Evolutionary conservation across 1,284 basidiomycete genomes (phyloP), one percentile per base, ranked within the genome.

Genomic region (Cutaneotrichosporon cutaneum): DNA sequence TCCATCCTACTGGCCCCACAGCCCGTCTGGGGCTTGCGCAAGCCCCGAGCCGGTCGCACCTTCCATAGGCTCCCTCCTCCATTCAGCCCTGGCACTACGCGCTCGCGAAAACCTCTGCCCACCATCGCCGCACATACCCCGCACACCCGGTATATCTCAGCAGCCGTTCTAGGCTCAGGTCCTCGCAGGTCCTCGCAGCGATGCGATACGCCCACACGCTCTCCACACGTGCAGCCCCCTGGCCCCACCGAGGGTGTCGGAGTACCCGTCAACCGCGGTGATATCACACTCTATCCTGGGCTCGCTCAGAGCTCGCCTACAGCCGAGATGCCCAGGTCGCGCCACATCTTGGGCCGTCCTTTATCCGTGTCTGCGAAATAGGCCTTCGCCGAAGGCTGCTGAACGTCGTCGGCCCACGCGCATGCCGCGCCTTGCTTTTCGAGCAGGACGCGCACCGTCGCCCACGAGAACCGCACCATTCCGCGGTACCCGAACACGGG

Each of bases 381-480:
- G 70, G 86, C 87, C 24, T 87, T 80, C 6, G 92, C 84, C 0
- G 86, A 86, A 16, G 85, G 87, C 70, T 92, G 88, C 3, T 86
- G 85, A 10, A 47, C 58, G 53, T 94, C 90, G 73, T 94, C 91
- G 47, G 82, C 85, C 94, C 94, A 96, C 81, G 88, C 85, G 27
- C 91, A 87, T 6, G 82, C 72, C 72, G 91, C 87, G 0, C 83
- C 92, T 51, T 87, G 81, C 71, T 92, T 92, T 50, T 96, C 92
- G 16, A 99, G 81, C 8, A 89, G 78, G 1, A 92, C 86, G 74
- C 94, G 95, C 64, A 94, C 87, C 0, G 95, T 97, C 0, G 90
- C 88, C 95, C 95, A 99, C 8, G 91, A 94, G 81, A 99, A 99
- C 14, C 96, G 86, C 5, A 88, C 94, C 51, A 98, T 81, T 13